Evolutionary conservation across 805 yeast genomes (phyloP).

Genomic region (Cyberlindnera suaveolens): DNA sequence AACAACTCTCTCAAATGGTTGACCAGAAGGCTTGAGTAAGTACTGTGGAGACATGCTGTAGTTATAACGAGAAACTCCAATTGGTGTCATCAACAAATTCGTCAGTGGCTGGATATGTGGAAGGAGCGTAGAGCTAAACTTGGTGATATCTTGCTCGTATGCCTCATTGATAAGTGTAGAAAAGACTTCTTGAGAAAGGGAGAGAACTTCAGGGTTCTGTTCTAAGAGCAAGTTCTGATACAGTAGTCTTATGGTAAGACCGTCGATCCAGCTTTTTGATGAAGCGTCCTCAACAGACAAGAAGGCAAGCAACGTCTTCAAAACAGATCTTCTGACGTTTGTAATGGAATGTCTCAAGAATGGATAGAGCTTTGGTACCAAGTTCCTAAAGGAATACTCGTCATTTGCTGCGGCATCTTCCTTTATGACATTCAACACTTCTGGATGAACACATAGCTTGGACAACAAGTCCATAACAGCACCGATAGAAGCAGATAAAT

Average conservation of each 20-base stretch:
- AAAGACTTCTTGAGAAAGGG: slow-evolving; percentile 59
- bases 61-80: slow-evolving; percentile 85
- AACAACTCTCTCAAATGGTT: slow-evolving; percentile 1
- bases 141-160: slow-evolving; percentile 27
- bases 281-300: slow-evolving; percentile 47
- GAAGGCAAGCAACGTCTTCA: slow-evolving; percentile 75
- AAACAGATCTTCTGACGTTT: slow-evolving; percentile 83
- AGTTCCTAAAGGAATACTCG: slow-evolving; percentile 54
- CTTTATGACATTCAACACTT: slow-evolving; percentile 69
- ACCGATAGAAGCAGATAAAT: slow-evolving; percentile 89
- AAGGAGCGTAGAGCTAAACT: slow-evolving; percentile 47
- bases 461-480: slow-evolving; percentile 93
- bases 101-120: slow-evolving; percentile 56
- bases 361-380: slow-evolving; percentile 90
- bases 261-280: slow-evolving; percentile 68
- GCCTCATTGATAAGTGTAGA: slow-evolving; percentile 44
- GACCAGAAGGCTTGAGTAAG: slow-evolving; percentile 76
- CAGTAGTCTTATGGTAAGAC: slow-evolving; percentile 63
- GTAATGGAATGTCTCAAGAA: slow-evolving; percentile 90
- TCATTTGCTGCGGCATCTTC: slow-evolving; percentile 46
- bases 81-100: slow-evolving; percentile 81
- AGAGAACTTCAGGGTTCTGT: slow-evolving; percentile 70
- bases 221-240: slow-evolving; percentile 87
- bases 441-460: slow-evolving; percentile 73
- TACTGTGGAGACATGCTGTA: slow-evolving; percentile 76